These are phyloP conservation scores for Bryoglossum gracile DNA, from an alignment of 495 filamentous ascomycete genomes.

Conservation along the genomic window DNA sequence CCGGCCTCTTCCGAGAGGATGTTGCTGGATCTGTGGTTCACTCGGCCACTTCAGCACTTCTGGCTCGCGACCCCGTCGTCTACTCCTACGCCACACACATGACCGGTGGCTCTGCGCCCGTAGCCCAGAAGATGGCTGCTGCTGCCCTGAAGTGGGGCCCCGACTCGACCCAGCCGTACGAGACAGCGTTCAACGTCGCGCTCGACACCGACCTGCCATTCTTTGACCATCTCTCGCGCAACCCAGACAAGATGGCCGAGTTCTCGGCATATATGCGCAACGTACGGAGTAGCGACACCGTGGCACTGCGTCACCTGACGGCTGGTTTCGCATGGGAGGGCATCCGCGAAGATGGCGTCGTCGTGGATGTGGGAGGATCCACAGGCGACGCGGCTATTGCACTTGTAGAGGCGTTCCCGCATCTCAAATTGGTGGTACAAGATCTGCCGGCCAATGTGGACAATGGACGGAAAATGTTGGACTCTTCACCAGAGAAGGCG, in stretches of 20 bases:
- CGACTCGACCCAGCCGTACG: not conserved
- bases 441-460: slow-evolving; percentile 2
- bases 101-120: not conserved
- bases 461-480: not conserved
- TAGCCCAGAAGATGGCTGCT: not conserved
- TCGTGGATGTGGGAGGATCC: slow-evolving; percentile 28
- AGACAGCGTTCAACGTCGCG: slow-evolving; percentile 6
- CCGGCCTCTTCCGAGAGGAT: slow-evolving; percentile 25
- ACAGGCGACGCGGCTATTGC: slow-evolving; percentile 23
- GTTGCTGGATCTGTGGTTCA: slow-evolving; percentile 24
- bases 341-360: not conserved
- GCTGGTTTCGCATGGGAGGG: not conserved
- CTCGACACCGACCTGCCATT: slow-evolving; percentile 1
- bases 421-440: slow-evolving; percentile 14
- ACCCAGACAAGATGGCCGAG: not conserved
- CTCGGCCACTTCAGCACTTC: slow-evolving; percentile 7
- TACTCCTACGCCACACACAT: not conserved
- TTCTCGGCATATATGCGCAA: slow-evolving; percentile 6
- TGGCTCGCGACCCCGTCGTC: not conserved
- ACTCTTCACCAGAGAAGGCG: not conserved
- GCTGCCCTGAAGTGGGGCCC: not conserved
- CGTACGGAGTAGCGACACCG: not conserved
- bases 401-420: slow-evolving; percentile 25
- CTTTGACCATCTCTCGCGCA: not conserved
- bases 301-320: not conserved